Percentiles rank a stretch among this genome's conserved stretches.
phyloP scores from a whole-genome alignment of 768 basidiomycete genomes.

The Suillus sp. region DNA sequence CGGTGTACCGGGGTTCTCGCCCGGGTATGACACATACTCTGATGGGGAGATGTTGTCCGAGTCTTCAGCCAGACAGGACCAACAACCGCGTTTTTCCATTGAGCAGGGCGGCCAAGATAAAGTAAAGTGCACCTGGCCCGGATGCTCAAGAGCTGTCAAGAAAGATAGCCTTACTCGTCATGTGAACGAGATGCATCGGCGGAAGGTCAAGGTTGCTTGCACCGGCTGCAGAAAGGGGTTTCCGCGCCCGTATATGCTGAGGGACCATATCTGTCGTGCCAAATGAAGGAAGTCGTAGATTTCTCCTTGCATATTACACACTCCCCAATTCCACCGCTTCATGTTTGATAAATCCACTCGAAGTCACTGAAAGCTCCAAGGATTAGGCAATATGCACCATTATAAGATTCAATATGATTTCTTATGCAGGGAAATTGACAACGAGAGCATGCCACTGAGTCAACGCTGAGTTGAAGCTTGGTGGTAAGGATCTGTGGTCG shows the following conservation, averaged over 20 bases:
- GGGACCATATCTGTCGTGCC: neutral
- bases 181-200: neutral
- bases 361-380: no score
- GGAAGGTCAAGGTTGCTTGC: neutral
- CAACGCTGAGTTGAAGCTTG: no score
- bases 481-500: no score
- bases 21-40: neutral
- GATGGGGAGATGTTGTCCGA: neutral
- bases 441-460: no score
- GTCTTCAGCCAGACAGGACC: neutral
- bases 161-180: neutral
- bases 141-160: neutral
- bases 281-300: no score
- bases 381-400: no score
- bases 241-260: neutral
- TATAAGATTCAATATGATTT: no score
- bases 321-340: no score
- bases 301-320: no score
- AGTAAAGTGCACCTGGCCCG: neutral
- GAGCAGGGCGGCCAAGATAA: neutral
- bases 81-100: neutral
- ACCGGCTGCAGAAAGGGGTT: neutral
- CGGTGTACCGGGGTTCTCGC: neutral
- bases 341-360: neutral
- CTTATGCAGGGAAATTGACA: no score